Evolutionary conservation across 805 yeast genomes (phyloP).

Genomic region (Debaryomyces castellii): DNA sequence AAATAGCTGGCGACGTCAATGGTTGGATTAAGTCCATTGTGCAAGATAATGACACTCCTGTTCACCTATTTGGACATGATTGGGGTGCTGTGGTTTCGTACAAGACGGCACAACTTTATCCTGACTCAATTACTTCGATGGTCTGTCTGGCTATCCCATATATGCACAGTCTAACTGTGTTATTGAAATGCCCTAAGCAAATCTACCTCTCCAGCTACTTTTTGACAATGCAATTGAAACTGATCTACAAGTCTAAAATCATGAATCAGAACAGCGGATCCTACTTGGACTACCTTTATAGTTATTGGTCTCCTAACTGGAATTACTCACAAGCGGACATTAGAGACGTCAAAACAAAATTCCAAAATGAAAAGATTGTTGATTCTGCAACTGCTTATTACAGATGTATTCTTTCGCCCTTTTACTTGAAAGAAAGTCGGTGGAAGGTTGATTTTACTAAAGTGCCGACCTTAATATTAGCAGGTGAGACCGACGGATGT

Average conservation of each 20-base stretch:
- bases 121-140: conserved; percentile 30
- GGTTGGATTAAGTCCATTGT: conserved; percentile 28
- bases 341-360: conserved; percentile 25
- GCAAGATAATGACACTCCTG: conserved; percentile 20
- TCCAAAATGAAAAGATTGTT: conserved; percentile 23
- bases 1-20: conserved; percentile 33
- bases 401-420: conserved; percentile 24
- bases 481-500: conserved; percentile 42
- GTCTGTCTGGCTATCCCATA: conserved; percentile 42
- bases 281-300: conserved; percentile 35
- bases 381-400: conserved; percentile 41
- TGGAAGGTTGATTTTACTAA: conserved; percentile 31
- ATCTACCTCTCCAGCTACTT: conserved; percentile 34
- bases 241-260: conserved; percentile 22
- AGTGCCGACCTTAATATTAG: conserved; percentile 37
- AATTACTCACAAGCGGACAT: conserved; percentile 23
- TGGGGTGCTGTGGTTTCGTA: conserved; percentile 43
- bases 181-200: conserved; percentile 34
- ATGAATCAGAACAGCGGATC: conserved; percentile 12
- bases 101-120: conserved; percentile 33
- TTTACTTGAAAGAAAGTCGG: conserved; percentile 14
- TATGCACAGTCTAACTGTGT: conserved; percentile 24
- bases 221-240: conserved; percentile 33
- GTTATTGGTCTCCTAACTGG: conserved; percentile 42
- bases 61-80: conserved; percentile 43